Evolutionary conservation across 1,284 basidiomycete genomes (phyloP), one percentile per base, ranked within the genome.

Genomic region (Malassezia vespertilionis): DNA sequence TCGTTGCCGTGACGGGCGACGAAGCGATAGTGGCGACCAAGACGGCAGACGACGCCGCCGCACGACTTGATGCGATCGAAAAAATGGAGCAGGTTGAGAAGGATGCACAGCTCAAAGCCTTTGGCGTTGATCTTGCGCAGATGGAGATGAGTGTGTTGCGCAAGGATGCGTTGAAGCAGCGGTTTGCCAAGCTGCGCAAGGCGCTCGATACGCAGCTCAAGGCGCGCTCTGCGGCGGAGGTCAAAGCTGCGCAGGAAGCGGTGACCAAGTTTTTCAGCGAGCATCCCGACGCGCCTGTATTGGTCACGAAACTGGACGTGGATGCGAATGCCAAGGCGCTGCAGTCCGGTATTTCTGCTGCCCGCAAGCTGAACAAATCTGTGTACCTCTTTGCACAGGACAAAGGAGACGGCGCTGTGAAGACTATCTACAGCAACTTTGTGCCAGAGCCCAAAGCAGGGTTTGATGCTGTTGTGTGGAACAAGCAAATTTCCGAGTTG

Each of bases 1-100:
- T 99, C 47, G 82, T 86, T 34, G 91, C 89, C 15, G 82, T 99
- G 30, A 96, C 93, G 1, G 91, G 91, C 14, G 80, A 89, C 60
- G 89, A 96, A 71, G 91, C 91, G 0, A 78, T 82, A 20, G 81
- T 83, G 28, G 88, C 84, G 4, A 81, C 79, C 6, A 80, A 83
- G 24, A 71, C 78, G 33, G 87, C 86, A 1, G 77, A 80, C 53
- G 76, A 78, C 17, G 77, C 88, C 33, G 76, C 78, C 50, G 73
- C 76, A 4, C 78, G 78, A 52, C 77, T 96, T 34, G 79, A 80
- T 46, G 75, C 75, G 44, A 78, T 87, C 38, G 81, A 84, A 41
- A 64, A 69, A 15, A 71, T 83, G 50, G 84, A 83, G 42, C 84
- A 82, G 66, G 81, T 82, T 7, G 56, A 40, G 54, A 88, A 88